Evolutionary conservation across 2,329 filamentous ascomycete species (phyloP).

Genomic region (Torrubiella hemipterigena): DNA sequence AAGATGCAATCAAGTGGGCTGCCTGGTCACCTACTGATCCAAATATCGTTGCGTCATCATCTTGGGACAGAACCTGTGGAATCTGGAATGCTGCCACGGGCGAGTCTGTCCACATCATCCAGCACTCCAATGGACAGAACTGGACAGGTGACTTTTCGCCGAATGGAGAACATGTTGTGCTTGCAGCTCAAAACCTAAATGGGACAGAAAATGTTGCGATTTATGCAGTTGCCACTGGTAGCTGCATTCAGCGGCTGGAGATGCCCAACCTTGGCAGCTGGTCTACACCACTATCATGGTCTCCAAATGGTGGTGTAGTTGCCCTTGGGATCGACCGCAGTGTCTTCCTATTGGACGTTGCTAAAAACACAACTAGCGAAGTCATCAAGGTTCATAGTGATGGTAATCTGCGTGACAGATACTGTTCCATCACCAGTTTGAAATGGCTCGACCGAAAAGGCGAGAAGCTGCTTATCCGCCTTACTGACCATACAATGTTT

Average conservation of each 20-base stretch:
- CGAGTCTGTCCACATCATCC: not conserved
- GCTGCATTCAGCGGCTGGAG: not conserved
- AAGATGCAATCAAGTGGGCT: conserved; percentile 3
- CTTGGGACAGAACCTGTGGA: conserved; percentile 3
- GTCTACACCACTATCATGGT: conserved; percentile 3
- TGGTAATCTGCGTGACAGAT: conserved; percentile 2
- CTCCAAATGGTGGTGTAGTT: conserved; percentile 1
- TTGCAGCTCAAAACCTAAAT: not conserved
- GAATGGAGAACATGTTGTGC: conserved; percentile 3
- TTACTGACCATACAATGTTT: conserved; percentile 1
- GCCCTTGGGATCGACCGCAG: not conserved
- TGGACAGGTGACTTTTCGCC: conserved; percentile 3
- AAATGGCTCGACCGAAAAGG: conserved; percentile 3
- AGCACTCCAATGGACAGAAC: not conserved
- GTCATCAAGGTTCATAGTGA: conserved; percentile 2
- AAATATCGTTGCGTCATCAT: conserved; percentile 2
- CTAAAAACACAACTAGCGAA: conserved; percentile 1
- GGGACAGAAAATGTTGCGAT: not conserved
- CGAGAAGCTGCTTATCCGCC: conserved; percentile 2
- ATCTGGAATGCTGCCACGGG: conserved; percentile 3
- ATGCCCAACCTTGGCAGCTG: not conserved
- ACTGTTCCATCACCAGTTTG: conserved; percentile 1
- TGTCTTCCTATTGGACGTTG: conserved; percentile 3
- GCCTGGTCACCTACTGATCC: conserved; percentile 3
- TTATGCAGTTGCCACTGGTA: conserved; percentile 2